Conservation (phyloP, 192 early-diverging fungal genomes). For the Mortierella hygrophila region DNA sequence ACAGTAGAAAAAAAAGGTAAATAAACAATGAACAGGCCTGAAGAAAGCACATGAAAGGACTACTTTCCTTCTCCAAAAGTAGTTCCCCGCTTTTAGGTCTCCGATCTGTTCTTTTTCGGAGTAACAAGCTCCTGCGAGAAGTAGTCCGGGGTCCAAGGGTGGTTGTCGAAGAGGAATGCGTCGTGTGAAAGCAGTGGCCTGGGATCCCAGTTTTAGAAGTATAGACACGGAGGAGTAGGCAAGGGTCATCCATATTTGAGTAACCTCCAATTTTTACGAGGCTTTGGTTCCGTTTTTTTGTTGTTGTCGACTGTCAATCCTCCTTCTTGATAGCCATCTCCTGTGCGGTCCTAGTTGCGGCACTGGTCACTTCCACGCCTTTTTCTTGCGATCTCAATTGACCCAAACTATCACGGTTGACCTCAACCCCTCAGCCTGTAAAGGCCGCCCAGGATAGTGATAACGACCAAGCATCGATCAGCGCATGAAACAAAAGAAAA, state of each 20-base stretch:
- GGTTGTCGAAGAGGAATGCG: not conserved
- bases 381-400: too few relatives aligned
- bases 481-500: constrained; percentile 13
- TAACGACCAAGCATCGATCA: not conserved
- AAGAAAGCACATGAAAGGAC: not conserved
- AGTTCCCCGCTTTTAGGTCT: constrained; percentile 14
- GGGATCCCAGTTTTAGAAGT: not conserved
- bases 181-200: not conserved
- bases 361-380: too few relatives aligned
- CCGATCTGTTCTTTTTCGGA: constrained; percentile 4
- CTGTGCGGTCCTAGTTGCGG: too few relatives aligned
- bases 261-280: too few relatives aligned
- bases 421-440: too few relatives aligned
- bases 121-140: not conserved
- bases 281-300: too few relatives aligned
- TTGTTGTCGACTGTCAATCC: too few relatives aligned
- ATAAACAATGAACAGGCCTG: not conserved
- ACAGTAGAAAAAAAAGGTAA: not conserved
- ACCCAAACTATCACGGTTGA: too few relatives aligned
- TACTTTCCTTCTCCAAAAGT: not conserved
- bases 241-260: too few relatives aligned
- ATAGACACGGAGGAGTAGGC: not conserved
- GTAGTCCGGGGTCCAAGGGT: not conserved
- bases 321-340: too few relatives aligned
- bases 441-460: not conserved